phyloP scores from a whole-genome alignment of 31 red algal species.

The Endocladia muricata region DNA sequence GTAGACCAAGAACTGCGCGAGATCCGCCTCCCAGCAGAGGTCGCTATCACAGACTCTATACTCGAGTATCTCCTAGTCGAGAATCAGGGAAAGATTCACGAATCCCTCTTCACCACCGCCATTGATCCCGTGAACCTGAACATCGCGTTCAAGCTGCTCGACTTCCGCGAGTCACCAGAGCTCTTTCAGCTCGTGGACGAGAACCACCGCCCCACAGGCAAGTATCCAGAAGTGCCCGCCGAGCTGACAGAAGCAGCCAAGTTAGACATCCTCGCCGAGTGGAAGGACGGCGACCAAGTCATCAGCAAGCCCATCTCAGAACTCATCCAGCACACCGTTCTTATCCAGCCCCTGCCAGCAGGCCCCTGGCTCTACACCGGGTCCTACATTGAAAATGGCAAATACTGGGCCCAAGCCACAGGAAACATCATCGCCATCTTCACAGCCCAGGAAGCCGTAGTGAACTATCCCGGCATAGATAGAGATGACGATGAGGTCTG shows the following conservation, averaged over 20 bases:
- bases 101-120: background rate
- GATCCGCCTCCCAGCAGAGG: no score
- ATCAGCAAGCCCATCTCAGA: background rate
- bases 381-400: background rate
- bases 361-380: background rate
- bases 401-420: background rate
- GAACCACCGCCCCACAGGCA: background rate
- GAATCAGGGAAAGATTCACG: background rate
- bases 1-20: no score
- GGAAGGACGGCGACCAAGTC: background rate
- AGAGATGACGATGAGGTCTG: background rate
- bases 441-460: background rate
- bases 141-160: background rate
- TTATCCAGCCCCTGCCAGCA: background rate
- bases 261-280: background rate
- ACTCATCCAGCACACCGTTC: background rate
- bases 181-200: background rate
- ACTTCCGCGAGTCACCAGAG: background rate
- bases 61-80: background rate
- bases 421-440: constrained; percentile 1
- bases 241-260: background rate
- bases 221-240: background rate
- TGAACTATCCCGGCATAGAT: background rate
- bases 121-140: background rate
- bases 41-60: no score